Conservation (phyloP, 225 moss, liverwort and hornwort genomes). For the Sphagnum tenellum region DNA sequence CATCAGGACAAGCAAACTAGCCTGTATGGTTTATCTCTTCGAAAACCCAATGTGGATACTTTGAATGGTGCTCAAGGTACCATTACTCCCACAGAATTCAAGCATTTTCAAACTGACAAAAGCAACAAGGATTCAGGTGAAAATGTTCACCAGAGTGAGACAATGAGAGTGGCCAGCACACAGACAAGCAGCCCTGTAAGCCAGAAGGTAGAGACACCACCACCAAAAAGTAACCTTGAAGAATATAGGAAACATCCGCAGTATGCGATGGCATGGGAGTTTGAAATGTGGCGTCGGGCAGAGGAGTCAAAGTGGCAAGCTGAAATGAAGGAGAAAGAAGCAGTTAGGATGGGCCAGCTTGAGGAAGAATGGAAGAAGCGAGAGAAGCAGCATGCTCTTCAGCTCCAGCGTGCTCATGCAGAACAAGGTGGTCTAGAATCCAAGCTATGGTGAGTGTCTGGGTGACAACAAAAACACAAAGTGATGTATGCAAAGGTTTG, state of each 20-base stretch:
- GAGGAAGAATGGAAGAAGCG: slow-evolving; percentile 48
- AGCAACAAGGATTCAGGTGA: slow-evolving; percentile 10
- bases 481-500: too few species aligned
- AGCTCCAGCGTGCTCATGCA: slow-evolving; percentile 31
- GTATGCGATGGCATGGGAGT: slow-evolving; percentile 66
- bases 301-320: slow-evolving; percentile 53
- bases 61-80: slow-evolving; percentile 3
- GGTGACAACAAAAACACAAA: too few species aligned
- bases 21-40: slow-evolving; percentile 8
- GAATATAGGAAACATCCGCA: slow-evolving; percentile 24
- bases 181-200: too few species aligned
- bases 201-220: not conserved
- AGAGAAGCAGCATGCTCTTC: slow-evolving; percentile 26
- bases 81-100: slow-evolving; percentile 5
- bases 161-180: too few species aligned
- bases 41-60: slow-evolving; percentile 7
- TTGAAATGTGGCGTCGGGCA: slow-evolving; percentile 63
- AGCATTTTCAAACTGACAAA: slow-evolving; percentile 2
- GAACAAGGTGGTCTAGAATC: slow-evolving; percentile 46
- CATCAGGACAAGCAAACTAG: slow-evolving; percentile 10
- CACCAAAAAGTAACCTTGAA: slow-evolving; percentile 2
- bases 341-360: slow-evolving; percentile 21
- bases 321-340: slow-evolving; percentile 44
- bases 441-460: slow-evolving; percentile 36
- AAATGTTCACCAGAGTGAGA: slow-evolving; percentile 9